These are phyloP conservation scores for Tetraselmis striata DNA, from an alignment of 139 green algal species.

Conservation along the genomic window DNA sequence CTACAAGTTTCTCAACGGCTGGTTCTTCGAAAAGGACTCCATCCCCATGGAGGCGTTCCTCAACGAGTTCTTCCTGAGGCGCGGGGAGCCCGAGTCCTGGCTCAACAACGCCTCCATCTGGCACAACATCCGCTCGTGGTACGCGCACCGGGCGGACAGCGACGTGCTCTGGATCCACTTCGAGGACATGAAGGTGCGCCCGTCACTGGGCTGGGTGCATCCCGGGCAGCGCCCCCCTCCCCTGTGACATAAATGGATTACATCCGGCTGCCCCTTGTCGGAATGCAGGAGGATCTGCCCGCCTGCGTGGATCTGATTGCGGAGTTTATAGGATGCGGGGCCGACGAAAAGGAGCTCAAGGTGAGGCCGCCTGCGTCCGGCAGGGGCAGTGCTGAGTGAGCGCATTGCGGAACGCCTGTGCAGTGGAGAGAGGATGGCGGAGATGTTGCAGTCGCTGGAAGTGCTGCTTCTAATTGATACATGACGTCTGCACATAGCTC, in stretches of 20 bases:
- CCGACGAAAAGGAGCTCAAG: conserved; percentile 16
- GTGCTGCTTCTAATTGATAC: too few relatives aligned
- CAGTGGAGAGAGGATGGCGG: too few relatives aligned
- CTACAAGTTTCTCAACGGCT: conserved; percentile 37
- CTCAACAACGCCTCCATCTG: conserved; percentile 28
- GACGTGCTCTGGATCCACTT: conserved; percentile 39
- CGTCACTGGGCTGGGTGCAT: too few relatives aligned
- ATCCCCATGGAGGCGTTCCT: conserved; percentile 23
- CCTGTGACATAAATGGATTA: too few relatives aligned
- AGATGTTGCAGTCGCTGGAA: too few relatives aligned
- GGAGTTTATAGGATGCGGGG: conserved; percentile 25
- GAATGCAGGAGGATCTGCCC: conserved; percentile 25
- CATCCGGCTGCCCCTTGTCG: too few relatives aligned
- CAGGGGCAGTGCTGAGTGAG: too few relatives aligned
- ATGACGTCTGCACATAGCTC: too few relatives aligned
- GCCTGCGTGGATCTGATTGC: conserved; percentile 23
- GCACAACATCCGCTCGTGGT: conserved; percentile 35
- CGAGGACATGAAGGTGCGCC: conserved; percentile 19
- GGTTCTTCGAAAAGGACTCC: conserved; percentile 23
- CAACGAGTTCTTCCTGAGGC: conserved; percentile 25
- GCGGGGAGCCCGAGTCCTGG: conserved; percentile 7
- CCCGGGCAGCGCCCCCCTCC: too few relatives aligned
- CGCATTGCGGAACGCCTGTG: too few relatives aligned
- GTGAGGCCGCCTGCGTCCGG: too few relatives aligned
- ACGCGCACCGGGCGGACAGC: conserved; percentile 24